A percentile compares a stretch with the other conserved stretches of the same genome.
Evolutionary conservation across 148 eudicot genomes (phyloP).

Genomic region (Nepenthes mirabilis): DNA sequence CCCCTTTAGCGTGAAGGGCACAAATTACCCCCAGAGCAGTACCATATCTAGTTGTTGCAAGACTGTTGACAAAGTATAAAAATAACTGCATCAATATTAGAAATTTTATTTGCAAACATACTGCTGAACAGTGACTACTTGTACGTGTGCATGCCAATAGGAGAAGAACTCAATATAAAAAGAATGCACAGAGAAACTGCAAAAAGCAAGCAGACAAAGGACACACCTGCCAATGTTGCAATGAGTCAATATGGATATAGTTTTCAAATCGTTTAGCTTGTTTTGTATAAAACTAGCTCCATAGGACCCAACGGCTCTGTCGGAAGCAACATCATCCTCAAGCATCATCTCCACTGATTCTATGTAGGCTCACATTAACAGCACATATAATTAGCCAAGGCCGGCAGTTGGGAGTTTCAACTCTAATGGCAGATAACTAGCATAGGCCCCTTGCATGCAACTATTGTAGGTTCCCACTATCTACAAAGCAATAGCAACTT

Average conservation of each 20-base stretch:
- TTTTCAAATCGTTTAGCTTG: conserved; percentile 33
- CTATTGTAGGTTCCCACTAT: not conserved
- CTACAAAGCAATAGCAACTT: not conserved
- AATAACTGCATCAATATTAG: not conserved
- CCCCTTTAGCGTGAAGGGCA: conserved; percentile 52
- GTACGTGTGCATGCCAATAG: not conserved
- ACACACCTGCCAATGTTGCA: conserved; percentile 96
- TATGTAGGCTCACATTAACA: conserved; percentile 43
- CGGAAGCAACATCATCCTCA: conserved; percentile 89
- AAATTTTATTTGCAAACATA: not conserved
- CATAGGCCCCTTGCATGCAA: not conserved
- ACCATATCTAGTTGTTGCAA: conserved; percentile 99
- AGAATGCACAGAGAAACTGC: not conserved
- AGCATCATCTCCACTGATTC: conserved; percentile 92
- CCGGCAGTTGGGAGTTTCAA: too few relatives aligned
- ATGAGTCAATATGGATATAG: conserved; percentile 75
- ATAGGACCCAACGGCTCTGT: conserved; percentile 74
- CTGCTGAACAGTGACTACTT: not conserved
- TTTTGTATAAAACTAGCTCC: conserved; percentile 60
- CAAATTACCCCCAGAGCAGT: conserved; percentile 97
- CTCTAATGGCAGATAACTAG: not conserved
- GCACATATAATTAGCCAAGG: not conserved
- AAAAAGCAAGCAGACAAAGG: not conserved
- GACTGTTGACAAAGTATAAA: conserved; percentile 25
- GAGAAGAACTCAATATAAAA: not conserved